Base-by-base conservation (phyloP, 805 yeast species). In the Starmera dryadoides region DNA sequence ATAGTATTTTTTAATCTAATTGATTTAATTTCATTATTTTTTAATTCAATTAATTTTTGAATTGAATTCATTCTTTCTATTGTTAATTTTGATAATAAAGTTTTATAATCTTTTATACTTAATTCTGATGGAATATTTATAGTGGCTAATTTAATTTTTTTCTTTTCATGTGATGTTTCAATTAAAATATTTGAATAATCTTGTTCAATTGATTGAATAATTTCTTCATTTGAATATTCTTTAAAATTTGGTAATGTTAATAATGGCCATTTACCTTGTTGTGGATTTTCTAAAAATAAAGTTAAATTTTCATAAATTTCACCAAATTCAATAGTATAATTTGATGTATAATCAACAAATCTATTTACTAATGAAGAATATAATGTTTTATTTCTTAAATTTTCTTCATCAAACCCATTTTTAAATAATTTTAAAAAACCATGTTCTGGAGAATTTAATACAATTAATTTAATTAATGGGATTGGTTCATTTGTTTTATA, bases 381-480 rank as follows among this genome's bases (percentile, higher is more conserved):
- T 52, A 60, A 20, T 29, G 32, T 16, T 53, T 42, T 9, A 71
- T 47, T 43, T 7, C n/a, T 25, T 12, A 31, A 18, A 16, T 52
- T 52, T 19, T 44, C 44, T 3, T 53, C 53, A 4, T 43, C 39
- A 6, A 43, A 38, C 14, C 31, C 23, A 38, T 25, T 25, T 4
- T 25, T 12, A 25, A 10, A 12, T 18, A 33, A 39, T 26, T 41
- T 44, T 2, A 45, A 37, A n/a, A 50, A 40, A n/a, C 59, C 63
- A 53, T 75, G 76, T 33, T 70, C 73, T 16, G 72, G 63, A 0
- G 77, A 68, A 44, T 71, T 68, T 4, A 58, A 34, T 6, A 69
- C 65, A 14, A 75, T 42, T 9, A 75, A 59, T 48, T 70, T 73
- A 6, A 75, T 48, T 19, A 75, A 53, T 2, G 80, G 80, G 1